Percentiles rank a stretch among this genome's conserved stretches.
phyloP scores from a whole-genome alignment of 305 asterid genomes.

The Fraxinus nigra region DNA sequence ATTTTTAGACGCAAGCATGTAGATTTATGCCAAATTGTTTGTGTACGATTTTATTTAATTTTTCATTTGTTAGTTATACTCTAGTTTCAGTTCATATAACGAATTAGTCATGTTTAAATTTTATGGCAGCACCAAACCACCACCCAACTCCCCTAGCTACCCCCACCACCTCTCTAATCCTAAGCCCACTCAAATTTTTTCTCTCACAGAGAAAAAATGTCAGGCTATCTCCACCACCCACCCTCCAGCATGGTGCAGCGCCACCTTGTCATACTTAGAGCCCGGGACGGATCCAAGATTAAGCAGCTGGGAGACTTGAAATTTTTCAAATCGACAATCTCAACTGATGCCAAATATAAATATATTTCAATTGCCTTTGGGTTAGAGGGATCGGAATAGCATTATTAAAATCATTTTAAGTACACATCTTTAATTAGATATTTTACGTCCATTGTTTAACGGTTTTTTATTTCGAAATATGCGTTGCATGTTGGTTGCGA shows the following conservation, averaged over 20 bases:
- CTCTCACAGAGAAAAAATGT: background rate
- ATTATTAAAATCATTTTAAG: background rate
- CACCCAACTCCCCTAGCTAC: background rate
- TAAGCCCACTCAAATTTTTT: background rate
- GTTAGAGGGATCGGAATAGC: background rate
- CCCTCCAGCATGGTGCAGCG: background rate
- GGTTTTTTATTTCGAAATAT: background rate
- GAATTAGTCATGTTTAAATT: too few species aligned
- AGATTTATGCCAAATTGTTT: background rate
- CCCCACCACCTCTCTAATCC: background rate
- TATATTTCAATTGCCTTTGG: background rate
- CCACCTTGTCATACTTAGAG: background rate
- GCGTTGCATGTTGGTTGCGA: background rate
- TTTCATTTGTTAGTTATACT: background rate
- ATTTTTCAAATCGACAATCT: background rate
- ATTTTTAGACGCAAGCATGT: background rate
- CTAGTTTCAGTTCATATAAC: background rate
- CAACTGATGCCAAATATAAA: background rate
- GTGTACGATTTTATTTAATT: background rate
- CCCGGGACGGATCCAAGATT: background rate
- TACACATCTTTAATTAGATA: background rate
- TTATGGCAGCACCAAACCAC: background rate
- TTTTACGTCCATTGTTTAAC: background rate
- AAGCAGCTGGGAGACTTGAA: background rate
- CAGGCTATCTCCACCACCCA: background rate